These are phyloP conservation scores for Scheffersomyces ergatensis DNA, from an alignment of 805 yeast species.

Conservation along the genomic window DNA sequence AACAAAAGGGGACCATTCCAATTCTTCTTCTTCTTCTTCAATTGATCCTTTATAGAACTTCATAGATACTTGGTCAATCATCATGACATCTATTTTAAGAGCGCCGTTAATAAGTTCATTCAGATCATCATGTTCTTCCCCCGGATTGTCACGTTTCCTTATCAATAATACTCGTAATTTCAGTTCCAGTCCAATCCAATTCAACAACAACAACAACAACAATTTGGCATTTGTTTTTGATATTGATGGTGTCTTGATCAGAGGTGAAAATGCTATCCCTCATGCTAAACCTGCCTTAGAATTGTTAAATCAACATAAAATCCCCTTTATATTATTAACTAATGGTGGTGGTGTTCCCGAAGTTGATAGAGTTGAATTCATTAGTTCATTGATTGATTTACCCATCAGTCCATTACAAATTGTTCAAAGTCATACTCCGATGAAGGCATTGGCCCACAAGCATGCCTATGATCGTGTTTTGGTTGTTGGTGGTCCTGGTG, in stretches of 20 bases:
- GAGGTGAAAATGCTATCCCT: conserved; percentile 68
- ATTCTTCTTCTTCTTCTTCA: no score
- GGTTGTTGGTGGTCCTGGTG: conserved; percentile 81
- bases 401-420: conserved; percentile 60
- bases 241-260: conserved; percentile 84
- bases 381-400: conserved; percentile 26
- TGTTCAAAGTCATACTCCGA: conserved; percentile 87
- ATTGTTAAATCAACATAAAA: conserved; percentile 46
- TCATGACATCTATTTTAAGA: neutral
- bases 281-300: conserved; percentile 61
- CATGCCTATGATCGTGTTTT: conserved; percentile 56
- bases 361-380: conserved; percentile 43
- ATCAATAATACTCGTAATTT: neutral
- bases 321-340: conserved; percentile 83
- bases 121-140: neutral
- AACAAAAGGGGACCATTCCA: no score
- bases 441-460: conserved; percentile 53
- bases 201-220: conserved; percentile 5
- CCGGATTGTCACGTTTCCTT: neutral
- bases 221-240: conserved; percentile 38
- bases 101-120: neutral
- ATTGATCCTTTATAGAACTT: no score
- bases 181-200: neutral
- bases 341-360: conserved; percentile 89
- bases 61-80: no score